Evolutionary conservation across 2,329 filamentous ascomycete genomes (phyloP).

Genomic region (Ceratocystis diversiconidia): DNA sequence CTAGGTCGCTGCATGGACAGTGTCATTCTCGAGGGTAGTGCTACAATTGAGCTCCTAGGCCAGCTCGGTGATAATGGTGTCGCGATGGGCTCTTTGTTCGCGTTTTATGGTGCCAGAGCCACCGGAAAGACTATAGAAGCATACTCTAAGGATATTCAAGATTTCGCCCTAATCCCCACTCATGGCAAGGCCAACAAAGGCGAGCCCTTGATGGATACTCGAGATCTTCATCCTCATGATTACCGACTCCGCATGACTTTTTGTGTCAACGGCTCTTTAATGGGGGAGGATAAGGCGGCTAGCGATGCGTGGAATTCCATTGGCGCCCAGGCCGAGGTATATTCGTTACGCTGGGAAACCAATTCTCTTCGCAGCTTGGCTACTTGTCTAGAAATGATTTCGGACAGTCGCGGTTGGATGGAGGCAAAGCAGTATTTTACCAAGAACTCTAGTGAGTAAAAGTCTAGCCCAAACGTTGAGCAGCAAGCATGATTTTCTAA

Average conservation of each 20-base stretch:
- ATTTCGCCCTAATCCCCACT: slow-evolving; percentile 75
- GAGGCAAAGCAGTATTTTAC: slow-evolving; percentile 43
- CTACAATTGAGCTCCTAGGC: slow-evolving; percentile 66
- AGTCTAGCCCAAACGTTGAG: not conserved
- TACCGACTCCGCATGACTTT: slow-evolving; percentile 69
- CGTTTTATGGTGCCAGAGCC: slow-evolving; percentile 77
- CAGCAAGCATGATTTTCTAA: slow-evolving; percentile 23
- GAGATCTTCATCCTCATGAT: slow-evolving; percentile 39
- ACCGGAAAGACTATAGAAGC: slow-evolving; percentile 74
- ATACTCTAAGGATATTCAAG: slow-evolving; percentile 74
- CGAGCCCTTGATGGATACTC: slow-evolving; percentile 34
- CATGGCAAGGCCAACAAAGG: slow-evolving; percentile 32
- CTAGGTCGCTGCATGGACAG: slow-evolving; percentile 69
- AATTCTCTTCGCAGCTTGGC: slow-evolving; percentile 65
- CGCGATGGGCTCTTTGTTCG: slow-evolving; percentile 73
- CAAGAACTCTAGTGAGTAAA: slow-evolving; percentile 33
- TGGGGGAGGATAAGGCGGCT: slow-evolving; percentile 54
- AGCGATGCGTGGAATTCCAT: slow-evolving; percentile 61
- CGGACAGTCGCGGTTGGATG: slow-evolving; percentile 69
- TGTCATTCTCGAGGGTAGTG: slow-evolving; percentile 56
- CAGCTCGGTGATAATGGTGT: slow-evolving; percentile 65
- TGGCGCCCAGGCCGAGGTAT: slow-evolving; percentile 59
- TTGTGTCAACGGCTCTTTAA: slow-evolving; percentile 70
- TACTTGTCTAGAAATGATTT: slow-evolving; percentile 58
- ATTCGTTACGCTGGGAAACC: slow-evolving; percentile 72